A percentile compares a stretch with the other conserved stretches of the same genome.
These are phyloP conservation scores for Talaromyces ruber DNA, from an alignment of 495 filamentous ascomycete species.

Conservation along the genomic window DNA sequence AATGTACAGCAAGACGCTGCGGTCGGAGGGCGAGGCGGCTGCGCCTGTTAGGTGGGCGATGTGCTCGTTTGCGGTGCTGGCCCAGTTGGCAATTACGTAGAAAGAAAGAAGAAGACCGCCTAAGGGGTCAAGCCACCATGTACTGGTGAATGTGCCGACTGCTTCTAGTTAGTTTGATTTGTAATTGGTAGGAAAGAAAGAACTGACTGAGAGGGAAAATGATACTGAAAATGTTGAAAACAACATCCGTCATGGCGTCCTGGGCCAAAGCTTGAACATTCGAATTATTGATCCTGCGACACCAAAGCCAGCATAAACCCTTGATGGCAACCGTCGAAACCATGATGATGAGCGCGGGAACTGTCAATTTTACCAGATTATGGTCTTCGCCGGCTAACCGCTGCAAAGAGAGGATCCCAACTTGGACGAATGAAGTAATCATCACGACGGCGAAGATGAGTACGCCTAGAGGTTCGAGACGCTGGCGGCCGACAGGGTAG, in stretches of 20 bases:
- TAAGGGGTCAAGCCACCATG: conserved; percentile 83
- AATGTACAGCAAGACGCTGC: conserved; percentile 81
- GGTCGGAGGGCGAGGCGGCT: conserved; percentile 68
- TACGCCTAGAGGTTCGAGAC: conserved; percentile 72
- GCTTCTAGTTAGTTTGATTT: background rate
- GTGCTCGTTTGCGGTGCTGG: conserved; percentile 62
- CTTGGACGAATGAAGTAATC: conserved; percentile 83
- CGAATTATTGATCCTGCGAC: conserved; percentile 78
- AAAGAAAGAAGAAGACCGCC: conserved; percentile 74
- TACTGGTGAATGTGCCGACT: conserved; percentile 66
- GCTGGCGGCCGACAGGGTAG: conserved; percentile 75
- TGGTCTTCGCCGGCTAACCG: conserved; percentile 58
- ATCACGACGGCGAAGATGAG: conserved; percentile 77
- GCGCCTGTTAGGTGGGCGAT: conserved; percentile 79
- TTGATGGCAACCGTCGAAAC: conserved; percentile 75
- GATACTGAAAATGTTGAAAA: conserved; percentile 91
- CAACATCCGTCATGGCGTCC: conserved; percentile 61
- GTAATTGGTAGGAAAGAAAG: background rate
- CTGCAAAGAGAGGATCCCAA: conserved; percentile 62
- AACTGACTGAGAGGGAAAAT: conserved; percentile 35
- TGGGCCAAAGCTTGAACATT: conserved; percentile 78
- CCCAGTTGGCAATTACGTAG: conserved; percentile 84
- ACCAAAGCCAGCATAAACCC: conserved; percentile 80
- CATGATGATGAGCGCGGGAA: conserved; percentile 78
- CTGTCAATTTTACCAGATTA: conserved; percentile 58